Evolutionary conservation across 2,329 filamentous ascomycete species (phyloP).

Genomic region (Macrophomina tecta): DNA sequence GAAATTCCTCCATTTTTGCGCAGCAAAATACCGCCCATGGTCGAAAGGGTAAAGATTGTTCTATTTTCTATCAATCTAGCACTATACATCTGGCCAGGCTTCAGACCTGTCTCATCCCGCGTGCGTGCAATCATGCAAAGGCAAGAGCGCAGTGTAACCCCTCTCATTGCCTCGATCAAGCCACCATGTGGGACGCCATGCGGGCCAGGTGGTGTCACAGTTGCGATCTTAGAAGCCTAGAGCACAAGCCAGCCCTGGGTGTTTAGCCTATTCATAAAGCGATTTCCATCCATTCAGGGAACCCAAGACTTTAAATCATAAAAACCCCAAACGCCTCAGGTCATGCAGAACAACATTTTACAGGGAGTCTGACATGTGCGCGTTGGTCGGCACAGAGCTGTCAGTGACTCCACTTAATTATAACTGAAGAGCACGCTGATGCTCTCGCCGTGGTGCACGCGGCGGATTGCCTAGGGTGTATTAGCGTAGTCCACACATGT

Average conservation of each 20-base stretch:
- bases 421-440: slow-evolving; percentile 95
- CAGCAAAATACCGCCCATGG: too few relatives aligned
- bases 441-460: slow-evolving; percentile 96
- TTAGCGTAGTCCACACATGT: slow-evolving; percentile 32
- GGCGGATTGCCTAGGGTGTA: slow-evolving; percentile 72
- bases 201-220: background rate
- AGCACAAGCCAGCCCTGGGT: background rate
- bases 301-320: background rate
- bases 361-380: slow-evolving; percentile 14
- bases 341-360: slow-evolving; percentile 28
- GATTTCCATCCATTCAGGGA: slow-evolving; percentile 4
- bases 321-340: slow-evolving; percentile 24
- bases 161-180: background rate
- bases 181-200: background rate
- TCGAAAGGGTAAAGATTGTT: background rate
- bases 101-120: background rate
- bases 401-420: slow-evolving; percentile 56
- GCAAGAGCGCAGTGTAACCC: background rate
- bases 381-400: background rate
- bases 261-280: slow-evolving; percentile 14
- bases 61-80: slow-evolving; percentile 13
- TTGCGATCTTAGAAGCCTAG: background rate
- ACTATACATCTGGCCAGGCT: background rate
- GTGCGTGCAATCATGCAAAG: background rate
- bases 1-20: too few relatives aligned